Evolutionary conservation across 2,329 filamentous ascomycete species (phyloP).

Genomic region (Pyricularia sp.): DNA sequence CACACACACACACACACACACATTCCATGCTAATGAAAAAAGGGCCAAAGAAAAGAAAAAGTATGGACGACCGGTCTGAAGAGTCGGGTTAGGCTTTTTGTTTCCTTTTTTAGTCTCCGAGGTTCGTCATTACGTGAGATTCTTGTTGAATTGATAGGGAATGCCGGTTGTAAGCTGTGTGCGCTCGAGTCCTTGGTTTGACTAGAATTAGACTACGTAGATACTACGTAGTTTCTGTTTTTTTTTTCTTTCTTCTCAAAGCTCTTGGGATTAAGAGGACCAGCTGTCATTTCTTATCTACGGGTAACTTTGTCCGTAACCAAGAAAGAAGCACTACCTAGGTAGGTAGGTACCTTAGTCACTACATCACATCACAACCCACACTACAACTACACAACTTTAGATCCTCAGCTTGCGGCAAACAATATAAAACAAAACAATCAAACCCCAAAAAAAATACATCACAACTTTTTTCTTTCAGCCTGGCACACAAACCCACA

Average conservation of each 20-base stretch:
- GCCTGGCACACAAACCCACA: not conserved
- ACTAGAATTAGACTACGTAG: not conserved
- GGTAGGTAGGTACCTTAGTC: no score
- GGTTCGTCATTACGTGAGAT: not conserved
- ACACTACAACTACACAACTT: no score
- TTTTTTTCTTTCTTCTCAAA: not conserved
- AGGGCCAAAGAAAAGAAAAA: not conserved
- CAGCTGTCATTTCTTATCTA: no score
- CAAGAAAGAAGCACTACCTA: no score
- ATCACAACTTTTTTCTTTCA: not conserved
- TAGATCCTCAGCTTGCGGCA: no score
- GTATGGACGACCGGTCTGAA: not conserved
- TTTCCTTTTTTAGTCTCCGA: not conserved
- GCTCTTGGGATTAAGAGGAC: no score
- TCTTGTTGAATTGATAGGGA: not conserved
- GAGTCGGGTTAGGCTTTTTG: not conserved
- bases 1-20: no score
- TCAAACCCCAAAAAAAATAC: not conserved
- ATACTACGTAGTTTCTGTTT: not conserved
- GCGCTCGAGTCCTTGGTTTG: not conserved
- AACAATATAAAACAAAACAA: no score
- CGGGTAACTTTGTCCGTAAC: no score
- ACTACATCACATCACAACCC: no score
- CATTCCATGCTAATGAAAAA: no score
- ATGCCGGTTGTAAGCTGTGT: not conserved